Percentiles rank a stretch among this genome's conserved stretches.
Conservation (phyloP, 2,329 filamentous ascomycete genomes). For the Hymenoscyphus infarciens region DNA sequence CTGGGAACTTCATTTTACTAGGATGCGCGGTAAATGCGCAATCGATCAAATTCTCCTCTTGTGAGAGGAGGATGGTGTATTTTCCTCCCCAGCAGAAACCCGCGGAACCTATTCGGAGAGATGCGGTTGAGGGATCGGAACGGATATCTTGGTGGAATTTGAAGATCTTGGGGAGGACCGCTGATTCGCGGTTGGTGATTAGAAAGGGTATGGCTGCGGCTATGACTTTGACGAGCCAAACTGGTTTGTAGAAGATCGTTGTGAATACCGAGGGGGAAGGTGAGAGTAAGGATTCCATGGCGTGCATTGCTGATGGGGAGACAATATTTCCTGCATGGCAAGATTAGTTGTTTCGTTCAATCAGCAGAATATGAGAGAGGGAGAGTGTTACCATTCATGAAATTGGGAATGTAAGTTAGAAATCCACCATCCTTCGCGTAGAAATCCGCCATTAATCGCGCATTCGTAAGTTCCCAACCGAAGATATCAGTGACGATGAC, state of each 20-base stretch:
- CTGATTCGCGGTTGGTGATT: conserved; percentile 27
- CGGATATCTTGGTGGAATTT: conserved; percentile 39
- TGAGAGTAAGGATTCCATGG: conserved; percentile 14
- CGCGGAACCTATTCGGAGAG: conserved; percentile 47
- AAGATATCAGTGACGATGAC: conserved; percentile 50
- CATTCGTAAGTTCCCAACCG: conserved; percentile 48
- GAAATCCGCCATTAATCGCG: conserved; percentile 45
- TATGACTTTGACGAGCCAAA: conserved; percentile 47
- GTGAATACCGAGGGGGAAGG: conserved; percentile 19
- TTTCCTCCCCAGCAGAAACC: conserved; percentile 65
- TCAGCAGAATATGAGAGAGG: not conserved
- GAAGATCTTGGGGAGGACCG: conserved; percentile 37
- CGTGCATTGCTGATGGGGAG: conserved; percentile 14
- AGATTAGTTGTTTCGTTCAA: not conserved
- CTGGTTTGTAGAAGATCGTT: conserved; percentile 22
- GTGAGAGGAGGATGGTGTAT: conserved; percentile 47
- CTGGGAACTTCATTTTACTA: conserved; percentile 43
- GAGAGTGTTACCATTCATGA: conserved; percentile 43
- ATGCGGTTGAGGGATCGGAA: conserved; percentile 26
- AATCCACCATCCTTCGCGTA: conserved; percentile 45
- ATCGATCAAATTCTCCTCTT: conserved; percentile 41
- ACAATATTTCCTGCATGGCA: conserved; percentile 13
- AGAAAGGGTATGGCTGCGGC: conserved; percentile 27
- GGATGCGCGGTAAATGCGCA: conserved; percentile 51
- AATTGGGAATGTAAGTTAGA: conserved; percentile 48